A percentile compares a stretch with the other conserved stretches of the same genome.
phyloP scores from a whole-genome alignment of 495 filamentous ascomycete species.

The Xylaria flabelliformis region DNA sequence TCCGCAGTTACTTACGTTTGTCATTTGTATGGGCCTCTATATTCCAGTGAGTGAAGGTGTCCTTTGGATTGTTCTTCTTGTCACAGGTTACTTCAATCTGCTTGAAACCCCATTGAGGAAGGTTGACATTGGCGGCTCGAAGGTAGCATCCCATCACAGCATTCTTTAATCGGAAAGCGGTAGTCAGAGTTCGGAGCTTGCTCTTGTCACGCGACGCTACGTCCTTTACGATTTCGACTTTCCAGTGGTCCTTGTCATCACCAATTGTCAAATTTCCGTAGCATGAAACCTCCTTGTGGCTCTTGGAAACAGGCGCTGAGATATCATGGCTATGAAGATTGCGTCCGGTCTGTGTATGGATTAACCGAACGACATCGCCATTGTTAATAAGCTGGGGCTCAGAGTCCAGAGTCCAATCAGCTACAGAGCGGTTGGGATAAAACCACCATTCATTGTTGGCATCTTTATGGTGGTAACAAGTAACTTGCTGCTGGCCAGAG shows the following conservation, averaged over 20 bases:
- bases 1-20: conserved; percentile 69
- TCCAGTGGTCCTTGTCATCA: conserved; percentile 98
- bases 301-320: conserved; percentile 85
- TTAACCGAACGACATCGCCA: conserved; percentile 80
- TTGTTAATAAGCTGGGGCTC: conserved; percentile 73
- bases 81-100: conserved; percentile 97
- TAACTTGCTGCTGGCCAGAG: conserved; percentile 93
- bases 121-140: conserved; percentile 92
- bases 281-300: conserved; percentile 88
- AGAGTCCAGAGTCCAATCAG: conserved; percentile 73
- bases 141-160: conserved; percentile 88
- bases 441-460: conserved; percentile 99
- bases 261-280: conserved; percentile 98
- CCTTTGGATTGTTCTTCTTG: conserved; percentile 90
- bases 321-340: conserved; percentile 95
- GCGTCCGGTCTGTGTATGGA: conserved; percentile 94
- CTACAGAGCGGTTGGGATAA: conserved; percentile 82
- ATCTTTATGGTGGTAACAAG: conserved; percentile 99
- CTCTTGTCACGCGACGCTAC: conserved; percentile 84
- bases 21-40: conserved; percentile 95
- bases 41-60: conserved; percentile 99
- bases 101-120: conserved; percentile 99
- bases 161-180: conserved; percentile 89
- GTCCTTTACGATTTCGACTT: conserved; percentile 88
- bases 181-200: conserved; percentile 89